Percentiles rank a stretch among this genome's conserved stretches.
phyloP scores from a whole-genome alignment of 176 grass and related monocot genomes.

The Phragmites australis region DNA sequence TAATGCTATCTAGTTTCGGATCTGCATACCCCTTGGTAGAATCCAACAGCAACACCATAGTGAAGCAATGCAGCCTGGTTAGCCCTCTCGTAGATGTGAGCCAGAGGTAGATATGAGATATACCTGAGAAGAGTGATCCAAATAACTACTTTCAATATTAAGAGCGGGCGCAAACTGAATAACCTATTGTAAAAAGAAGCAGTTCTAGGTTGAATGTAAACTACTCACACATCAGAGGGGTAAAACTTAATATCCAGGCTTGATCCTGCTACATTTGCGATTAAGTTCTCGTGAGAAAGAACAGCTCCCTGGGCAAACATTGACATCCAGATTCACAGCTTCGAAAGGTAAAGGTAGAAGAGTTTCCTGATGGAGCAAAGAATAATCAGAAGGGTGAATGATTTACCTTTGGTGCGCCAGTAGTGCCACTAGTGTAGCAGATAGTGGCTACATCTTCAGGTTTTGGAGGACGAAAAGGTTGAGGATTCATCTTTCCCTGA shows the following conservation, averaged over 20 bases:
- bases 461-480: constrained; percentile 74
- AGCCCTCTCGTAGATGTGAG: constrained; percentile 91
- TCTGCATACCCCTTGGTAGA: constrained; percentile 95
- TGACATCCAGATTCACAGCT: constrained; percentile 5
- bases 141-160: background rate
- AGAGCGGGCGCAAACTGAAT: background rate
- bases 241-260: constrained; percentile 60
- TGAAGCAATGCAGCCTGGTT: constrained; percentile 72
- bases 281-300: constrained; percentile 82
- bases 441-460: constrained; percentile 90
- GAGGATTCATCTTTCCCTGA: constrained; percentile 69
- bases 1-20: background rate
- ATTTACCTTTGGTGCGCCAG: constrained; percentile 86
- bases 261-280: constrained; percentile 89
- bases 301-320: constrained; percentile 72
- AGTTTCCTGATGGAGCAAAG: background rate
- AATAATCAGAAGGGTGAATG: constrained; percentile 10
- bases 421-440: constrained; percentile 98
- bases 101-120: constrained; percentile 91
- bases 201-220: constrained; percentile 22
- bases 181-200: background rate
- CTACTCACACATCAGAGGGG: constrained; percentile 87
- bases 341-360: constrained; percentile 31
- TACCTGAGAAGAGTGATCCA: constrained; percentile 55
- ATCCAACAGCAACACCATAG: constrained; percentile 77